Base-by-base conservation (phyloP, 306 rosid genomes). In the Ochetophila trinervis region DNA sequence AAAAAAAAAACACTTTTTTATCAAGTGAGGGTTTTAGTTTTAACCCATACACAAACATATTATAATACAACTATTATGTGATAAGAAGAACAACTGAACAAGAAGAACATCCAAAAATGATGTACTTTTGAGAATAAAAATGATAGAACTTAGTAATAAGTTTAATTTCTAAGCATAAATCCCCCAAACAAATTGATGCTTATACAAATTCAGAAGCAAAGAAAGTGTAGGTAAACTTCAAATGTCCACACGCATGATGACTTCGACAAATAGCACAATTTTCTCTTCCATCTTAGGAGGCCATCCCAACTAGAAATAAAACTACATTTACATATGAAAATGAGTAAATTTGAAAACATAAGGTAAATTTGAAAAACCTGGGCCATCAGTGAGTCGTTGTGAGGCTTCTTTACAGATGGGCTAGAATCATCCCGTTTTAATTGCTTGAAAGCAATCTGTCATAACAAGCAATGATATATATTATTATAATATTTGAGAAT, bases 381-480 rank as follows among this genome's bases (percentile, higher is more conserved):
- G 60, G 80, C 97, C 78, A 88, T 51, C 80, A 94, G 81, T 71
- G 84, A 74, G 66, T 90, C 95, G 47, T 67, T 78, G 27, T 56
- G 82, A 17, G 97, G 95, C 72, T 86, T 90, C 72, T 80, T 80
- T 58, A 53, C 86, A 18, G 85, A n/a, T 56, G 85, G 74, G 53
- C 85, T 59, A 55, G 85, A 62, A 48, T 85, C 95, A 52, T 74
- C 80, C 53, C 68, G 83, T 66, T 63, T 71, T 34, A 84, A 63
- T 83, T 76, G 91, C 75, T 61, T 86, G 59, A 81, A 67, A 64
- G 75, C 80, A 68, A 94, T 70, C 99, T 94, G 90, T 63, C 24
- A 36, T 34, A 24, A 70, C 49, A 69, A 23, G 36, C 34, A 34
- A 37, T 27, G 55, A 8, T 15, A 17, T 21, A 48, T 10, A 24